Percentiles rank a stretch among this genome's conserved stretches.
phyloP scores from a whole-genome alignment of 768 basidiomycete genomes.

The Auricularia heimuer region DNA sequence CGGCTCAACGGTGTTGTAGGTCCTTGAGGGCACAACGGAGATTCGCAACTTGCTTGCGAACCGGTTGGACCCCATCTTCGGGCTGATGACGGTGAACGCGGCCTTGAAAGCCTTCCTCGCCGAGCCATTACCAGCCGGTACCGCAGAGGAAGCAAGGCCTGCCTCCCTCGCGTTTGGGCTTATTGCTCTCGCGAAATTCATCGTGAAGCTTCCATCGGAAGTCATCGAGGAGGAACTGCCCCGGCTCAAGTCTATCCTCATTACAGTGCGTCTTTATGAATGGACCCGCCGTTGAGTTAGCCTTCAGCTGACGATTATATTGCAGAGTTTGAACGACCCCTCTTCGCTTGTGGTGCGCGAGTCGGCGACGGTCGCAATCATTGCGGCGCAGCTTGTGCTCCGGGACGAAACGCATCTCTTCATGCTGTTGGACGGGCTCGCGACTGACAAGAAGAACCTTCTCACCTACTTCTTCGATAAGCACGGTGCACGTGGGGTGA shows the following conservation, averaged over 20 bases:
- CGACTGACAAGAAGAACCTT: slow-evolving; percentile 86
- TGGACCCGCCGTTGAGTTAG: too few relatives aligned
- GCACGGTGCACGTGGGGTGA: slow-evolving; percentile 56
- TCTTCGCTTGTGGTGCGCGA: slow-evolving; percentile 73
- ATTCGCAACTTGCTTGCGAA: slow-evolving; percentile 67
- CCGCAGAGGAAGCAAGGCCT: slow-evolving; percentile 46
- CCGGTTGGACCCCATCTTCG: slow-evolving; percentile 74
- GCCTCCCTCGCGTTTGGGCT: slow-evolving; percentile 73
- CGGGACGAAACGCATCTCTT: slow-evolving; percentile 80
- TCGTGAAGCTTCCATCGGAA: slow-evolving; percentile 68
- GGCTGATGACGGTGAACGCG: slow-evolving; percentile 73
- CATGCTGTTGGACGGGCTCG: slow-evolving; percentile 65
- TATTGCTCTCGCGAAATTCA: slow-evolving; percentile 74
- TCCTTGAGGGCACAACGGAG: slow-evolving; percentile 72
- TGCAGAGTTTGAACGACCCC: slow-evolving; percentile 59
- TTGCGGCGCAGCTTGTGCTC: slow-evolving; percentile 74
- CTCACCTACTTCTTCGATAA: slow-evolving; percentile 86
- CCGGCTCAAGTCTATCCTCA: slow-evolving; percentile 59
- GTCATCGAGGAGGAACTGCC: slow-evolving; percentile 84
- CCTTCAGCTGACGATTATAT: not conserved
- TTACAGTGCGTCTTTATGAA: slow-evolving; percentile 37
- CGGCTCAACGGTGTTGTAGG: slow-evolving; percentile 32
- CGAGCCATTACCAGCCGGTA: slow-evolving; percentile 33
- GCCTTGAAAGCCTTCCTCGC: slow-evolving; percentile 55
- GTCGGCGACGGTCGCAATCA: slow-evolving; percentile 71